These are phyloP conservation scores for Picochlorum costavermella DNA, from an alignment of 139 green algal species.

Conservation along the genomic window DNA sequence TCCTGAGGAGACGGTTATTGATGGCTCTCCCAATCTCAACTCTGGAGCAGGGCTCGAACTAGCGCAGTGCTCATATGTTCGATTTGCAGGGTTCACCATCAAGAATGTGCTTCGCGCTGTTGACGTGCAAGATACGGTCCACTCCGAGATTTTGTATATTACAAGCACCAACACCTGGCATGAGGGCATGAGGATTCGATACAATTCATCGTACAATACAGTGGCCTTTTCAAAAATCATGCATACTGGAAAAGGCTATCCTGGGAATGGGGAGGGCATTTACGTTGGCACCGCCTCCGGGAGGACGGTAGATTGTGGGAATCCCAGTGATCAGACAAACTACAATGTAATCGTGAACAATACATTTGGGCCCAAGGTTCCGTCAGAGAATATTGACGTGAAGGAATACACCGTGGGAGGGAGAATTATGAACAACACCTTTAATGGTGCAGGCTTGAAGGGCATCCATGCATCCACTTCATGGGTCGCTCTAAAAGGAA, in stretches of 20 bases:
- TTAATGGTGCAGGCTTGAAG: no score
- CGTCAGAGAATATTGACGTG: no score
- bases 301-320: no score
- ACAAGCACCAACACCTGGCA: conserved; percentile 3
- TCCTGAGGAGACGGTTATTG: neutral
- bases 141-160: conserved; percentile 6
- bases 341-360: no score
- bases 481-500: no score
- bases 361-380: no score
- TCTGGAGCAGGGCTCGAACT: neutral
- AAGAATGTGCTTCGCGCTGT: conserved; percentile 1
- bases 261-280: no score
- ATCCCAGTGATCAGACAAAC: no score
- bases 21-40: neutral
- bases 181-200: neutral
- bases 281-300: no score
- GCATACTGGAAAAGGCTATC: neutral
- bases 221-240: neutral
- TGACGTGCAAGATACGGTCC: neutral
- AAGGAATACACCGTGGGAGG: no score
- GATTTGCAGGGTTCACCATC: neutral
- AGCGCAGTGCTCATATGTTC: neutral
- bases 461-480: no score
- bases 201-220: neutral
- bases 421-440: no score